Evolutionary conservation across 352 stramenopile species (phyloP).

Genomic region (Blastocystis sp.): DNA sequence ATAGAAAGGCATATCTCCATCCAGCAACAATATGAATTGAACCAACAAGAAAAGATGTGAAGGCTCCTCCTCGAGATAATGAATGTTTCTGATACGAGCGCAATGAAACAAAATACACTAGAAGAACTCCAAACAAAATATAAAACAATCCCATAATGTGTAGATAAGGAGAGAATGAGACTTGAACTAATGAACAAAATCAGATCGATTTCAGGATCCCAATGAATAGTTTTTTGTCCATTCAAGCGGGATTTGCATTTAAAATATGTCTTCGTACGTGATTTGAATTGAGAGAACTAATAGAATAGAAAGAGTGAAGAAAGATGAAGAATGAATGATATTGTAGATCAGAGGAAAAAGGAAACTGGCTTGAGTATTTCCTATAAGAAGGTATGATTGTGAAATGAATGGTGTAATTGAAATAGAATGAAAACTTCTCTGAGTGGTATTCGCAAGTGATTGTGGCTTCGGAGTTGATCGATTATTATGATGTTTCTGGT

Average conservation of each 20-base stretch:
- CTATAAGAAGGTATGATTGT: constrained; percentile 54
- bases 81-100: constrained; percentile 16
- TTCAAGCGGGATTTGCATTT: not conserved
- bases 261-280: constrained; percentile 23
- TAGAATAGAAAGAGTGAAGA: constrained; percentile 45
- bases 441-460: constrained; percentile 80
- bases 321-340: not conserved
- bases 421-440: constrained; percentile 65
- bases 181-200: not conserved
- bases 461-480: constrained; percentile 93
- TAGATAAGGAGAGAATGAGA: not conserved
- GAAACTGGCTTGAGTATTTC: constrained; percentile 58
- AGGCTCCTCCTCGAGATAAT: constrained; percentile 15
- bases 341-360: constrained; percentile 62
- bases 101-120: not conserved
- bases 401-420: not conserved
- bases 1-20: constrained; percentile 35
- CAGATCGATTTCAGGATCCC: not conserved
- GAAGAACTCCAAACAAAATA: not conserved
- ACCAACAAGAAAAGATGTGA: not conserved
- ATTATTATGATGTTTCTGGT: constrained; percentile 98
- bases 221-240: not conserved
- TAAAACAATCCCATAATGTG: not conserved
- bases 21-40: constrained; percentile 35
- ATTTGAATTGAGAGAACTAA: not conserved